These are phyloP conservation scores for Echium plantagineum DNA, from an alignment of 257 asterid genomes.

Conservation along the genomic window DNA sequence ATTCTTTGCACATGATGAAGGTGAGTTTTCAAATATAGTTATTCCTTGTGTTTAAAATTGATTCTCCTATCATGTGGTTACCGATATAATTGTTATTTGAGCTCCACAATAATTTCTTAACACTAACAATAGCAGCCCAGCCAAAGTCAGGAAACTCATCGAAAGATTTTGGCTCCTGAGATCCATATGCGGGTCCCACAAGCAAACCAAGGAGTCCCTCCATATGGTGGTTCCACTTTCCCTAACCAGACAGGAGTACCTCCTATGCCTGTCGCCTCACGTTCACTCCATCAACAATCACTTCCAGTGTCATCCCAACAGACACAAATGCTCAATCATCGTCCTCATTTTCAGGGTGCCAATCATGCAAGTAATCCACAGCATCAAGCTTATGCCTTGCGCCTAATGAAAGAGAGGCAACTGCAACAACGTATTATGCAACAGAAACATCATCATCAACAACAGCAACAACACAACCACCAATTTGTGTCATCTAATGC, in stretches of 20 bases:
- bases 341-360: constrained; percentile 49
- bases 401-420: constrained; percentile 75
- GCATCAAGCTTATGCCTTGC: constrained; percentile 68
- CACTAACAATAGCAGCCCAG: constrained; percentile 38
- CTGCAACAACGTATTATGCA: constrained; percentile 43
- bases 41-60: neutral
- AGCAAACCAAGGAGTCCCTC: constrained; percentile 30
- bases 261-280: constrained; percentile 33
- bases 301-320: constrained; percentile 27
- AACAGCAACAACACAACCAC: constrained; percentile 21
- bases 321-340: constrained; percentile 26
- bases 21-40: constrained; percentile 31
- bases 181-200: constrained; percentile 49
- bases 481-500: constrained; percentile 49
- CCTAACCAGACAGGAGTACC: constrained; percentile 33
- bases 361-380: constrained; percentile 53
- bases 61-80: neutral
- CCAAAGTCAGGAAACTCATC: constrained; percentile 51
- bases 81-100: neutral
- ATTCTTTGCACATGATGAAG: constrained; percentile 50
- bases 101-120: neutral
- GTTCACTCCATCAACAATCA: constrained; percentile 30
- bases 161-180: constrained; percentile 57
- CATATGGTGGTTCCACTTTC: constrained; percentile 26
- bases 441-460: constrained; percentile 35